Base-by-base conservation (phyloP, 306 rosid genomes). In the Vigna reflexopilosa region DNA sequence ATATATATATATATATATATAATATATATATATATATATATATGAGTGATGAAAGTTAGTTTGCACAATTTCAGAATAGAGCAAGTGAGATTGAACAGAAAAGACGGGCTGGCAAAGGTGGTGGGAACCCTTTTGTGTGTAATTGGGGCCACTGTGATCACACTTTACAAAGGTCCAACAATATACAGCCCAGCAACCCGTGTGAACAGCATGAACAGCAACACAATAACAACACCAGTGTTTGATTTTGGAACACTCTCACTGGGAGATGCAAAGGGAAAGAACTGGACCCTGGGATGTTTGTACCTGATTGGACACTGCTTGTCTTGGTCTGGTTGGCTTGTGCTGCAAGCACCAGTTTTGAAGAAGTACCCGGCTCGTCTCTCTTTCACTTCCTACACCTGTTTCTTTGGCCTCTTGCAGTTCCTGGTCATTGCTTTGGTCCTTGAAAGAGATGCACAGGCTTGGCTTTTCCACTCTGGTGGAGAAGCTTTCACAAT, bases 301-400 rank as follows among this genome's bases (percentile, higher is more conserved):
- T 0, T 96, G 4, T 96, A 90, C 85, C 86, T 96, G 10, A 82
- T 96, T 64, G 98, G 99, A 0, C 99, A 96, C 73, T 96, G 99
- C 80, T 80, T 96, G 69, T 87, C 98, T 2, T 96, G 99, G 99
- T 93, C 99, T 19, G 99, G 17, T 14, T 96, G 99, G 99, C 91
- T 96, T 6, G 99, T 96, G 34, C 40, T 95, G 61, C 99, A 95
- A 82, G 90, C 97, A 19, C 99, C 99, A 0, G 83, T 95, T 3
- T 93, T 96, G 20, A 96, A 96, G 82, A 96, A 96, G 57, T 96
- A 96, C 85, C 99, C 99, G 1, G 99, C 99, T 40, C 87, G 99
- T 5, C 97, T 96, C 83, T 96, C 99, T 9, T 97, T 96, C 20
- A 96, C 99, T 6, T 93, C 99, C 2, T 96, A 83, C 73, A 96